Conservation (phyloP, 768 basidiomycete species). For the Symmetrospora coprosmae region DNA sequence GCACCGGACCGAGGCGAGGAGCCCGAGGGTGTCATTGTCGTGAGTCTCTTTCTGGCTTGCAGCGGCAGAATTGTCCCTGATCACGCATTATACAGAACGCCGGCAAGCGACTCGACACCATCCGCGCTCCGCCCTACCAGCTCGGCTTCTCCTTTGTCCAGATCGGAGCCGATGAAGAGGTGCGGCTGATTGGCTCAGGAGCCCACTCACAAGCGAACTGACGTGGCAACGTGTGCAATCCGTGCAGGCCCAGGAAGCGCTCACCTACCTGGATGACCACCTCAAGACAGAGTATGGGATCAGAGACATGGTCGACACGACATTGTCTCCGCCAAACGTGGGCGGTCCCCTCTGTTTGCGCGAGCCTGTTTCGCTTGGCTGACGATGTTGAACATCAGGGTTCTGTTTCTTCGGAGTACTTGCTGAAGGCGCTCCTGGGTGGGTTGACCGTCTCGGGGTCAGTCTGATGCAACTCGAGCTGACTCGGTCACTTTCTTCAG, state of each 20-base stretch:
- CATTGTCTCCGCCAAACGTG: neutral
- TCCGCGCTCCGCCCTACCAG: conserved; percentile 37
- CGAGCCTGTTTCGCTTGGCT: neutral
- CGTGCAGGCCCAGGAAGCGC: conserved; percentile 16
- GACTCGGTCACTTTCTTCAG: too few relatives aligned
- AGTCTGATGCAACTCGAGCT: too few relatives aligned
- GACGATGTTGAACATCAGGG: conserved; percentile 4
- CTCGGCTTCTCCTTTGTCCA: conserved; percentile 55
- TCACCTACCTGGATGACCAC: conserved; percentile 21
- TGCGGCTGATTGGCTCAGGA: neutral
- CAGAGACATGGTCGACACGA: conserved; percentile 29
- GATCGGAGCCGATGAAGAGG: conserved; percentile 43
- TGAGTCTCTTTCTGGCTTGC: neutral
- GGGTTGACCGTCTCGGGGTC: too few relatives aligned
- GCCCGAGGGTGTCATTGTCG: conserved; percentile 20
- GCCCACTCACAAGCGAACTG: neutral
- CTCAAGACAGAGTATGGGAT: neutral
- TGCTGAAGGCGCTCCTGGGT: conserved; percentile 26
- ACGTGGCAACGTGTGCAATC: neutral
- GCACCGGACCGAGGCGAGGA: conserved; percentile 24
- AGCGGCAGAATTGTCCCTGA: neutral
- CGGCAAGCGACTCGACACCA: conserved; percentile 28
- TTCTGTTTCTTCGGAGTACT: neutral
- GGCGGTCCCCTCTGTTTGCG: neutral
- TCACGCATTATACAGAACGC: conserved; percentile 1